Evolutionary conservation across 305 asterid species (phyloP), one percentile per base, ranked within the genome.

Genomic region (Fraxinus latifolia): DNA sequence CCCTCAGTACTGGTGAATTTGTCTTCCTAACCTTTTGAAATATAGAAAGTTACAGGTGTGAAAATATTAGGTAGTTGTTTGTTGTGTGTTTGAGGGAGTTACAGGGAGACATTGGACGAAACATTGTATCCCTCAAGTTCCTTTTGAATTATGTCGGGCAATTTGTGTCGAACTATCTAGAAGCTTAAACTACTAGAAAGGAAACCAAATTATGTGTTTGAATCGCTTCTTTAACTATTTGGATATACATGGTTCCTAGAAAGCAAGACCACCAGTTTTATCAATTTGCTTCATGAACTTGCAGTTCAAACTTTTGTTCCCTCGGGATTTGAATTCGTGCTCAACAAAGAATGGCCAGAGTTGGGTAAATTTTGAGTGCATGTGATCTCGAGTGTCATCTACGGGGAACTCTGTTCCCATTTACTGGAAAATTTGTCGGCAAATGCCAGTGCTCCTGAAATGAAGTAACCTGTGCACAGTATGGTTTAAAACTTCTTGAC

Each of bases 61-160:
- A 53, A 58, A 55, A 58, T 44, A 44, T 14, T 53, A 67, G 78
- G 55, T 67, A 50, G 33, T 60, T 77, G 50, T 77, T 76, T 60
- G 29, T 33, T 77, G 67, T 60, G 76, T 77, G 73, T 58, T 32
- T n/a, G 74, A 58, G 68, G 55, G 72, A 29, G 19, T 73, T 29
- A n/a, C 11, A 33, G 74, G 80, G 44, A 80, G 4, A 77, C 58
- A 32, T 34, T 78, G 76, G 78, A 21, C 29, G 32, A 60, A 58
- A 60, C 31, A 60, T 6, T 8, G 1, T 1, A 17, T 60, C 29
- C 70, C 70, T 60, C 70, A 21, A 60, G 31, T 21, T 60, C 70
- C 31, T 23, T 60, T 60, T 60, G 70, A 19, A 19, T 21, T 60
- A 60, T 21, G 70, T 7, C 1, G 11, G 68, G 70, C 4, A 60